These are phyloP conservation scores for Diplosphaera chodatii DNA, from an alignment of 139 green algal species.

Conservation along the genomic window DNA sequence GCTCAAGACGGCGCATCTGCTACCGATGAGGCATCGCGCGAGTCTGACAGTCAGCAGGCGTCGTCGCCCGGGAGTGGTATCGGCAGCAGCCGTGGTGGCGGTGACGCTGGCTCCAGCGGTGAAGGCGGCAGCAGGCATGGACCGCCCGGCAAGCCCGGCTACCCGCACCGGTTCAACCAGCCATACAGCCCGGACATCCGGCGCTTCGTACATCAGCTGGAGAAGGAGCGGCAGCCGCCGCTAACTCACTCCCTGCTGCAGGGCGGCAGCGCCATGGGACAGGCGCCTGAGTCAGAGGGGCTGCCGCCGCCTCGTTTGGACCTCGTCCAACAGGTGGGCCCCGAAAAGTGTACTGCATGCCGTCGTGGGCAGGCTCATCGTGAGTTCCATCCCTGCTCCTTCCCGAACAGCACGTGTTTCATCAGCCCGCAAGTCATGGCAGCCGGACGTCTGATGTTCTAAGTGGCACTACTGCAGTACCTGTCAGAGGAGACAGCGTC, in stretches of 20 bases:
- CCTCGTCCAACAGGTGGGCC: background rate
- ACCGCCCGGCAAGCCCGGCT: too few species aligned
- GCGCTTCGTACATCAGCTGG: background rate
- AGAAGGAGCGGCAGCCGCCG: too few species aligned
- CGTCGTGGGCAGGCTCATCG: too few species aligned
- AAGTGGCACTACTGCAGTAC: slow-evolving; percentile 21
- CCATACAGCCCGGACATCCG: background rate
- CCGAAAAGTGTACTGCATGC: too few species aligned
- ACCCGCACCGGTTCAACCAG: background rate
- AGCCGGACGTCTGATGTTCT: too few species aligned
- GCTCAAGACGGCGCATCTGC: background rate
- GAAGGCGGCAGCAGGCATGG: too few species aligned
- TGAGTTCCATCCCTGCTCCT: too few species aligned
- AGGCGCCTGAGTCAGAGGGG: too few species aligned
- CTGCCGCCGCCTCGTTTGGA: background rate
- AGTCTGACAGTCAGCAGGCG: background rate
- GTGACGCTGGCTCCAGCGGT: background rate
- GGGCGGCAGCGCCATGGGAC: too few species aligned
- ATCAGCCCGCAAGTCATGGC: too few species aligned
- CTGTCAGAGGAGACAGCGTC: slow-evolving; percentile 13
- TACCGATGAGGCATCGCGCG: background rate
- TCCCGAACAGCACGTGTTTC: too few species aligned
- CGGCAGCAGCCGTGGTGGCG: background rate
- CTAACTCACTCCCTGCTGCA: background rate
- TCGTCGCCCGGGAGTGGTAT: background rate